Evolutionary conservation across 2,329 filamentous ascomycete genomes (phyloP).

Genomic region (Penicillium thymicola): DNA sequence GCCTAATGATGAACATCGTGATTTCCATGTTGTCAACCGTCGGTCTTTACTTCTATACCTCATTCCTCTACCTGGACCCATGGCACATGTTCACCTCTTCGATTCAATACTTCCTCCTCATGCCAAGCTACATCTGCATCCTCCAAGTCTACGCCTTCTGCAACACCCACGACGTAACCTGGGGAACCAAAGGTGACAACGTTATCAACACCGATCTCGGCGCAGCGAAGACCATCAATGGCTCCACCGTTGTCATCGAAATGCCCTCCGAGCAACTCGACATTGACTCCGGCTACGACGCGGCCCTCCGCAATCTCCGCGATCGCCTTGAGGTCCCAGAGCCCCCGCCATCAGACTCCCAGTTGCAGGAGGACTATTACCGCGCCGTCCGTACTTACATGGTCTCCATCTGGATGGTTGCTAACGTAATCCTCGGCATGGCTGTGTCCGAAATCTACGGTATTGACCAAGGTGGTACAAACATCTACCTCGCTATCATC

Average conservation of each 20-base stretch:
- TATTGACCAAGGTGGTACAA: slow-evolving; percentile 66
- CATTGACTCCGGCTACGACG: slow-evolving; percentile 96
- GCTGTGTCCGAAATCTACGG: slow-evolving; percentile 82
- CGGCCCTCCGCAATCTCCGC: slow-evolving; percentile 90
- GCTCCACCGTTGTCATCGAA: slow-evolving; percentile 82
- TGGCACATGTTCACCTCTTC: slow-evolving; percentile 98
- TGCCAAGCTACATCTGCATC: slow-evolving; percentile 93
- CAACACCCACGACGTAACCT: slow-evolving; percentile 98
- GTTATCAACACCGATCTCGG: slow-evolving; percentile 89
- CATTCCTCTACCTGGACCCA: slow-evolving; percentile 91
- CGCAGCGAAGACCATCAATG: slow-evolving; percentile 72
- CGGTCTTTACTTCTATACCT: slow-evolving; percentile 94
- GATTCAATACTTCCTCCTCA: slow-evolving; percentile 84
- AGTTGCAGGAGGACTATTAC: slow-evolving; percentile 98
- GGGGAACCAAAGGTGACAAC: slow-evolving; percentile 99
- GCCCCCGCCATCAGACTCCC: slow-evolving; percentile 63
- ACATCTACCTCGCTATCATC: slow-evolving; percentile 89
- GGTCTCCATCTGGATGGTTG: slow-evolving; percentile 90
- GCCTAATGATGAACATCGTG: slow-evolving; percentile 92
- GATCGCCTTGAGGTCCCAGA: slow-evolving; percentile 80
- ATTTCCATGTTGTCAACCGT: slow-evolving; percentile 84
- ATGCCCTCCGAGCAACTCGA: slow-evolving; percentile 98
- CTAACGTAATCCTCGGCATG: slow-evolving; percentile 92
- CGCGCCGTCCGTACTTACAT: slow-evolving; percentile 96
- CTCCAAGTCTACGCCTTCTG: slow-evolving; percentile 98